Base-by-base conservation (phyloP, 257 asterid genomes). In the Apocynum venetum region DNA sequence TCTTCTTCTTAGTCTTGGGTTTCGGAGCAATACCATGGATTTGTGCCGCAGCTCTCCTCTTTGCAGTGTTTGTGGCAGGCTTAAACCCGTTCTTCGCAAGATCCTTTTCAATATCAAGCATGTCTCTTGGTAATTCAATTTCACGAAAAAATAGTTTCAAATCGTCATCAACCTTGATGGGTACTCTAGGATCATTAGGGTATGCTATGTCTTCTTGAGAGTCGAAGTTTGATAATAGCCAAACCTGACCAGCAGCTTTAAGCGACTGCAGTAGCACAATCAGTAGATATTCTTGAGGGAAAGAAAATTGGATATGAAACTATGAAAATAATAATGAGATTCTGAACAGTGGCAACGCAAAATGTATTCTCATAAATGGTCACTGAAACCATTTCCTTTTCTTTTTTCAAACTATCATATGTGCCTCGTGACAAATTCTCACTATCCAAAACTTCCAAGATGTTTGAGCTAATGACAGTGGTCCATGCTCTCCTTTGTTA, bases 21-120 rank as follows among this genome's bases (percentile, higher is more conserved):
- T 52, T 72, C 12, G 63, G 76, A 25, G 51, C 14, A 35, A 72
- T 52, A 9, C 76, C 76, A 15, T 72, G 35, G 2, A 72, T 44
- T 72, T 72, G 76, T 15, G 76, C 76, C 19, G 61, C 61, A 40
- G 76, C 76, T 41, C 76, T 72, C 48, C 76, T 72, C 65, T 72
- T 72, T 49, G 76, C 65, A 0, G 76, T 72, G 44, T 72, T 93
- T 7, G 98, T 93, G 15, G 93, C 92, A 6, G 98, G 98, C 79
- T 52, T 72, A 60, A 91, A 86, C 17, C 97, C 96, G 17, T 91
- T 93, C 88, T 91, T 93, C 82, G 86, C 97, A 55, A 95, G 93
- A 75, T 93, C 96, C 83, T 77, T 88, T 83, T 93, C 97, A n/a
- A 95, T 86, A 70, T 93, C 98, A n/a, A 91, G 80, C 96, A 93